phyloP scores from a whole-genome alignment of 2,329 filamentous ascomycete species.

The Capronia epimyces region DNA sequence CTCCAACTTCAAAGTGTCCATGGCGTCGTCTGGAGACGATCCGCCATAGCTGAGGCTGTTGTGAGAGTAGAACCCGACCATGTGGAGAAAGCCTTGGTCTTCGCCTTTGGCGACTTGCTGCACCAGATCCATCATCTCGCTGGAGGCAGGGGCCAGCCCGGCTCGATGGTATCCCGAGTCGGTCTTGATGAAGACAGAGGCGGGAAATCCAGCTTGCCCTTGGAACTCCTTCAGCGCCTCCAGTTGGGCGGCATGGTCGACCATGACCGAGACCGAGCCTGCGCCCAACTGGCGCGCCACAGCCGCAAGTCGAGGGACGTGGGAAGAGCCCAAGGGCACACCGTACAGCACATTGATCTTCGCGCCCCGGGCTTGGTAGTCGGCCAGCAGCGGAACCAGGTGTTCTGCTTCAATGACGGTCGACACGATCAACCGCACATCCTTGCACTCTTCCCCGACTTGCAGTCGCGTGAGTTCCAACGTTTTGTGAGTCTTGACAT shows the following conservation, averaged over 20 bases:
- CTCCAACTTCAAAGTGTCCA: constrained; percentile 56
- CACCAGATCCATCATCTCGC: constrained; percentile 34
- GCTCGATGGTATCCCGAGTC: constrained; percentile 69
- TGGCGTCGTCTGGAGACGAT: constrained; percentile 52
- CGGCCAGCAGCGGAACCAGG: constrained; percentile 55
- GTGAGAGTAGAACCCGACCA: constrained; percentile 68
- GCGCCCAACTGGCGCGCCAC: constrained; percentile 54
- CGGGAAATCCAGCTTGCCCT: constrained; percentile 41
- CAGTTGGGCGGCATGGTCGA: constrained; percentile 64
- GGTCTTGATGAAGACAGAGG: constrained; percentile 64
- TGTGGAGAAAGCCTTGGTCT: constrained; percentile 30
- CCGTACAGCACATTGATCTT: constrained; percentile 65
- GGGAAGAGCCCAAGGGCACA: constrained; percentile 60
- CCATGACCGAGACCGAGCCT: constrained; percentile 56
- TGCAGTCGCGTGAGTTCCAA: constrained; percentile 61
- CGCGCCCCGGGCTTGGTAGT: constrained; percentile 52
- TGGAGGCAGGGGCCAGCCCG: constrained; percentile 54
- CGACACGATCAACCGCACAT: constrained; percentile 62
- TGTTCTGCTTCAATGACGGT: constrained; percentile 70
- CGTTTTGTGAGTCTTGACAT: constrained; percentile 82
- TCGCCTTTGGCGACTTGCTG: constrained; percentile 31
- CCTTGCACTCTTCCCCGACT: constrained; percentile 54
- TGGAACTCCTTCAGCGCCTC: constrained; percentile 44
- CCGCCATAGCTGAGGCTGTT: constrained; percentile 65
- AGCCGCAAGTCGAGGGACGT: constrained; percentile 54